These are phyloP conservation scores for Stevia rebaudiana DNA, from an alignment of 140 eudicot genomes.

Conservation along the genomic window DNA sequence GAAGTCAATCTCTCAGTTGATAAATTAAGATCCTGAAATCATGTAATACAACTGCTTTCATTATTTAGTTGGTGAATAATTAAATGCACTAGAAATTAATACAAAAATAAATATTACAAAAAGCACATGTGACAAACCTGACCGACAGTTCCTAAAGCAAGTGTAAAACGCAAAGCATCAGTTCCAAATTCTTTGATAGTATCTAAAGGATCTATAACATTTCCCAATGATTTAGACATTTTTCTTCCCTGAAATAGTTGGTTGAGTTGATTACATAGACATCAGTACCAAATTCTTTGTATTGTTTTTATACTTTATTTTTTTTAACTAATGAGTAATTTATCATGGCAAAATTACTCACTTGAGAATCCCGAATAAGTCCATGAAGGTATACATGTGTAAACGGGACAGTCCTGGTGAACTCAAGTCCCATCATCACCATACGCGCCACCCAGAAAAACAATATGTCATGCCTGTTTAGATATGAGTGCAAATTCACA, in stretches of 20 bases:
- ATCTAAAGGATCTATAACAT: constrained; percentile 91
- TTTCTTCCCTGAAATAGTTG: constrained; percentile 74
- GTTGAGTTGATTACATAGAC: background rate
- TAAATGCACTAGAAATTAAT: background rate
- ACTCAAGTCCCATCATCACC: constrained; percentile 99
- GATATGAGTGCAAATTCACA: background rate
- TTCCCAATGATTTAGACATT: constrained; percentile 95
- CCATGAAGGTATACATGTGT: constrained; percentile 83
- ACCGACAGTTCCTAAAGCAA: constrained; percentile 95
- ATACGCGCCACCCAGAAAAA: constrained; percentile 99
- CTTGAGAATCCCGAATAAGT: constrained; percentile 91
- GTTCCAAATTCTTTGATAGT: constrained; percentile 85
- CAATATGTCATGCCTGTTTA: constrained; percentile 87
- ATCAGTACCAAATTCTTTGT: background rate
- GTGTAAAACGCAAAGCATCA: constrained; percentile 88
- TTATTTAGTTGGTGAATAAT: constrained; percentile 8
- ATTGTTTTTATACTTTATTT: background rate
- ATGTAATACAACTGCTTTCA: background rate
- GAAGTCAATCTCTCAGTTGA: constrained; percentile 84
- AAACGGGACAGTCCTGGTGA: constrained; percentile 87
- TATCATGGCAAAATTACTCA: constrained; percentile 34
- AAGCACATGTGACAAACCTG: constrained; percentile 55
- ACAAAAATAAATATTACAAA: background rate
- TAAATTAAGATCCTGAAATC: constrained; percentile 74
- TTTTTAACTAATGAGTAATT: background rate